Evolutionary conservation across 2,329 filamentous ascomycete species (phyloP).

Genomic region (Westerdykella sp.): DNA sequence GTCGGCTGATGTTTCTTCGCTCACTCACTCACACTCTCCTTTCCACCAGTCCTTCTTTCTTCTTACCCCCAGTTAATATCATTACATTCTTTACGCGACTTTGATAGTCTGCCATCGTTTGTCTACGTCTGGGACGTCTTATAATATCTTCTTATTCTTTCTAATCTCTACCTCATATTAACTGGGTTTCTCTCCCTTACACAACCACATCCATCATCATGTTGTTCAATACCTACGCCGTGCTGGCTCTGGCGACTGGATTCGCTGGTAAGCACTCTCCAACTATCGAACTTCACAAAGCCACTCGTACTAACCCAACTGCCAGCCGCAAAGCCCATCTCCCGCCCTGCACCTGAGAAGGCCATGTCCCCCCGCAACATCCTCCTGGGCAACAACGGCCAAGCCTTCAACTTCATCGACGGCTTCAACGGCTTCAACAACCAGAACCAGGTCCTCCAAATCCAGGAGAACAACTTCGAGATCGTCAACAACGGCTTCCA

Average conservation of each 20-base stretch:
- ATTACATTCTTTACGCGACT: constrained; percentile 20
- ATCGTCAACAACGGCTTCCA: constrained; percentile 21
- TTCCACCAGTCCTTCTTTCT: constrained; percentile 6
- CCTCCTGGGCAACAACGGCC: constrained; percentile 12
- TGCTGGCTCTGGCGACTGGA: constrained; percentile 28
- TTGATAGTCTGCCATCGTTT: constrained; percentile 29
- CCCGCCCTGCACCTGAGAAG: constrained; percentile 4
- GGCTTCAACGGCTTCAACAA: constrained; percentile 28
- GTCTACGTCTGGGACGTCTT: constrained; percentile 29
- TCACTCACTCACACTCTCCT: constrained; percentile 3
- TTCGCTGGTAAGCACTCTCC: constrained; percentile 21
- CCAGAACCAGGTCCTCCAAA: constrained; percentile 23
- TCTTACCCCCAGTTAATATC: constrained; percentile 21
- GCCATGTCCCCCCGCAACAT: not conserved
- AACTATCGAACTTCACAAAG: not conserved
- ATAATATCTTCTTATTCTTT: constrained; percentile 15
- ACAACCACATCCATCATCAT: constrained; percentile 15
- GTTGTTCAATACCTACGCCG: constrained; percentile 22
- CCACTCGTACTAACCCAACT: constrained; percentile 7
- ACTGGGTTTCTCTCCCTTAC: constrained; percentile 10
- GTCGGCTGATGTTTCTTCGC: not conserved
- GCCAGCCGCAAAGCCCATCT: constrained; percentile 24
- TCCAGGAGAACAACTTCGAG: constrained; percentile 23
- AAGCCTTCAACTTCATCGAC: constrained; percentile 26
- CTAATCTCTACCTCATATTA: constrained; percentile 20